phyloP scores from a whole-genome alignment of 2,329 filamentous ascomycete genomes.

The Cadophora sp. region DNA sequence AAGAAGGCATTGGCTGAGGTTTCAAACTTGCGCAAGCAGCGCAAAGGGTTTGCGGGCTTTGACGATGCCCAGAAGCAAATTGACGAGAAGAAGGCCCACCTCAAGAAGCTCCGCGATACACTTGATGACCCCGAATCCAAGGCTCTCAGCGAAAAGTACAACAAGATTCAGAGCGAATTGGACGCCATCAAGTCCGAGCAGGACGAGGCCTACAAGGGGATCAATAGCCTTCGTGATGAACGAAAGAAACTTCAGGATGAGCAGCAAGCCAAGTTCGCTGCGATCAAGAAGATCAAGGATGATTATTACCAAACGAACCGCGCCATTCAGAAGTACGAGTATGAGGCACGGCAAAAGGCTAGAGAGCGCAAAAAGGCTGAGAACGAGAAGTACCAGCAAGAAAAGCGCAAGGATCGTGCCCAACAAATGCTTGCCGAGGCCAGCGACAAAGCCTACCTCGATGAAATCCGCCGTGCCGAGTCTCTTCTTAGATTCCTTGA shows the following conservation, averaged over 20 bases:
- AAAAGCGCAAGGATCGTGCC: conserved; percentile 77
- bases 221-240: conserved; percentile 85
- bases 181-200: conserved; percentile 91
- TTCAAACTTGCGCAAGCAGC: conserved; percentile 81
- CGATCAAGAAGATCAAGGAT: conserved; percentile 88
- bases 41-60: conserved; percentile 88
- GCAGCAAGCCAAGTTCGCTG: conserved; percentile 84
- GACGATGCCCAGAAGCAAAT: conserved; percentile 89
- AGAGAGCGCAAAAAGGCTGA: conserved; percentile 84
- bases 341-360: conserved; percentile 77
- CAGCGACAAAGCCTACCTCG: conserved; percentile 85
- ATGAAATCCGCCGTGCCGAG: conserved; percentile 90
- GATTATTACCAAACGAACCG: conserved; percentile 83
- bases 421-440: conserved; percentile 81
- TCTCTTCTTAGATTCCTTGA: conserved; percentile 92
- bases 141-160: conserved; percentile 86
- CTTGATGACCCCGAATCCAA: conserved; percentile 92
- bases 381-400: conserved; percentile 73
- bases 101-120: conserved; percentile 85
- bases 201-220: conserved; percentile 87
- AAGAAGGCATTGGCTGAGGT: conserved; percentile 90
- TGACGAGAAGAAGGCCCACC: conserved; percentile 84
- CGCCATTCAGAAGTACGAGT: conserved; percentile 84
- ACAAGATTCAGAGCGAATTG: conserved; percentile 83
- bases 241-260: conserved; percentile 82